These are phyloP conservation scores for Cryptococcus sp. DNA, from an alignment of 1,284 basidiomycete genomes.

Conservation along the genomic window DNA sequence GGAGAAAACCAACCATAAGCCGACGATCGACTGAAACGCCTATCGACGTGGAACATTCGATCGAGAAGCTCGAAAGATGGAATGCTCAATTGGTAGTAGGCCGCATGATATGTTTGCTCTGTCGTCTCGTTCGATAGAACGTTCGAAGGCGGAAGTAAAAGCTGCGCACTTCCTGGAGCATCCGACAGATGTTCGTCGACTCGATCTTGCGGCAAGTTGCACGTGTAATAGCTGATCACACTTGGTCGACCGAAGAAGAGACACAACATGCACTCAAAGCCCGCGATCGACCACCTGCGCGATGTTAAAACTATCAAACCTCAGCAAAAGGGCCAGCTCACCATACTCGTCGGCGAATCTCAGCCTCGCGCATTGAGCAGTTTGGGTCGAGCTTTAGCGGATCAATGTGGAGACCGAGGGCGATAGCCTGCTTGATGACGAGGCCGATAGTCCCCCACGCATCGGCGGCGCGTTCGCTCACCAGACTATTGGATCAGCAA, in stretches of 20 bases:
- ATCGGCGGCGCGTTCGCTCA: constrained; percentile 50
- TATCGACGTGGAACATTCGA: constrained; percentile 47
- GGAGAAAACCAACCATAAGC: constrained; percentile 48
- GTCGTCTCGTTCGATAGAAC: constrained; percentile 40
- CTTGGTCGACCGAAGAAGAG: constrained; percentile 49
- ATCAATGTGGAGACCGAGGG: constrained; percentile 52
- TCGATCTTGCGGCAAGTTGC: constrained; percentile 48
- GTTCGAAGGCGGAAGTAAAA: constrained; percentile 32
- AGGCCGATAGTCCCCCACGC: constrained; percentile 48
- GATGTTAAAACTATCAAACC: not conserved
- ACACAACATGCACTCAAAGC: constrained; percentile 48
- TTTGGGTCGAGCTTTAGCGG: constrained; percentile 43
- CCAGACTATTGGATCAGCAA: constrained; percentile 19
- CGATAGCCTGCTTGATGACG: constrained; percentile 48
- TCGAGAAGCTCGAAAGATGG: constrained; percentile 49
- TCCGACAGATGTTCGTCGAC: constrained; percentile 46
- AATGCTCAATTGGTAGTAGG: constrained; percentile 51
- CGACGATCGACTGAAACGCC: constrained; percentile 38
- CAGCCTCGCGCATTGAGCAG: constrained; percentile 48
- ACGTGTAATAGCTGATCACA: constrained; percentile 49
- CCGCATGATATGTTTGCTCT: constrained; percentile 48
- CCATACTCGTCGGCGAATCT: constrained; percentile 48
- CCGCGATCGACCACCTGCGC: constrained; percentile 49
- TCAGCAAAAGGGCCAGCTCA: constrained; percentile 7
- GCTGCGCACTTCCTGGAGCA: constrained; percentile 38